Evolutionary conservation across 805 yeast species (phyloP).

Genomic region (Spathaspora boniae): DNA sequence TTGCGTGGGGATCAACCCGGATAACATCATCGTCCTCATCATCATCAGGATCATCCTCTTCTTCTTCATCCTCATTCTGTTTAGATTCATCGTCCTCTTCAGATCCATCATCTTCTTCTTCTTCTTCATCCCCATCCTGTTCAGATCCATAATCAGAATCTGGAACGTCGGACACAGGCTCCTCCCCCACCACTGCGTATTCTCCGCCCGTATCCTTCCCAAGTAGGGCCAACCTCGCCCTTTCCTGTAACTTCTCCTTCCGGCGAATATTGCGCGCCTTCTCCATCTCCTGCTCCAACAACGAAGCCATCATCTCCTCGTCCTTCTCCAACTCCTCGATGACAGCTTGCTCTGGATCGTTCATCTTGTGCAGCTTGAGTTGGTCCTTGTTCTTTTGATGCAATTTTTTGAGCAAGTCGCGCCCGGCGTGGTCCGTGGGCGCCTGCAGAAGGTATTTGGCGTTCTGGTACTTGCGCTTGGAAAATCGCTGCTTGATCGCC

Average conservation of each 20-base stretch:
- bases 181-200: slow-evolving; percentile 20
- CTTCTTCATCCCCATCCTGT: slow-evolving; percentile 10
- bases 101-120: slow-evolving; percentile 10
- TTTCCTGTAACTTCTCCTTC: slow-evolving; percentile 37
- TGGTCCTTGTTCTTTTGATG: slow-evolving; percentile 46
- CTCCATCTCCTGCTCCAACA: slow-evolving; percentile 49
- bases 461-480: slow-evolving; percentile 17
- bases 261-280: slow-evolving; percentile 44
- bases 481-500: slow-evolving; percentile 29
- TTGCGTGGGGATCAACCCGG: no score
- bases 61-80: neutral
- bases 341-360: slow-evolving; percentile 24
- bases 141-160: slow-evolving; percentile 18
- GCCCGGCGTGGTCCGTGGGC: slow-evolving; percentile 6
- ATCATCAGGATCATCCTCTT: neutral
- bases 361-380: slow-evolving; percentile 21
- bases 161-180: slow-evolving; percentile 19
- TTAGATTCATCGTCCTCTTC: slow-evolving; percentile 10
- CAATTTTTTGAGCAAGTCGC: slow-evolving; percentile 31
- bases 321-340: slow-evolving; percentile 38
- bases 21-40: slow-evolving; percentile 1
- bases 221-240: slow-evolving; percentile 32
- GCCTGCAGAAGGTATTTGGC: neutral
- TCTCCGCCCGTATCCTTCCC: slow-evolving; percentile 14
- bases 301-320: slow-evolving; percentile 41